Base-by-base conservation (phyloP, 306 rosid genomes). In the Lathyrus tuberosus region DNA sequence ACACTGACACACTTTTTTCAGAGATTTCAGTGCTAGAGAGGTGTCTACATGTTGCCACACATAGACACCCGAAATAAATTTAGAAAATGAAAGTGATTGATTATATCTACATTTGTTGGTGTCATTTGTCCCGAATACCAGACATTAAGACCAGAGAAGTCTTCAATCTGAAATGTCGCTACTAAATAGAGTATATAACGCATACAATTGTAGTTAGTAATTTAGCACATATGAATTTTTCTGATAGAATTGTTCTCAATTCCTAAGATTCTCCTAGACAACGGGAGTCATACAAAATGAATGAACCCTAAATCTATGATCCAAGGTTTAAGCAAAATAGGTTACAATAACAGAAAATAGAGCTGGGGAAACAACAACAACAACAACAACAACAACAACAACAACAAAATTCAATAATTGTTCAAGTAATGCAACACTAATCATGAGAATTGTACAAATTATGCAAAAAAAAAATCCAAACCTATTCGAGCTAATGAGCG, bases 231-330 rank as follows among this genome's bases (percentile, higher is more conserved):
- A 22, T 5, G 13, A 56, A 9, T 44, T 58, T 24, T n/a, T 47
- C 4, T 26, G 26, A 69, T 40, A 4, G 48, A 68, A 58, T 22
- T 49, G 59, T 11, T n/a, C 17, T 53, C 71, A 82, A 52, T 26
- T 28, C 40, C 60, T 43, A 70, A 58, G 5, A 66, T 57, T 69
- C 65, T 37, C 37, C 44, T 17, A 63, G 54, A 35, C 22, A 68
- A 62, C 0, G 24, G 16, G 6, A 62, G 35, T 26, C 46, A 43
- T 6, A 68, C 13, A 30, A 67, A 56, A 49, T 15, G 3, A 64
- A 43, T 42, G 48, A 75, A 59, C 17, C 53, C 24, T 35, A 37
- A 66, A 77, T 78, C 74, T 33, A 69, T 37, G 56, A 7, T 7
- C 8, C 7, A 33, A 35, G 40, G 40, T 70, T 63, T 56, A 62